Conservation (phyloP, 306 rosid species). For the Cyamopsis tetragonoloba region DNA sequence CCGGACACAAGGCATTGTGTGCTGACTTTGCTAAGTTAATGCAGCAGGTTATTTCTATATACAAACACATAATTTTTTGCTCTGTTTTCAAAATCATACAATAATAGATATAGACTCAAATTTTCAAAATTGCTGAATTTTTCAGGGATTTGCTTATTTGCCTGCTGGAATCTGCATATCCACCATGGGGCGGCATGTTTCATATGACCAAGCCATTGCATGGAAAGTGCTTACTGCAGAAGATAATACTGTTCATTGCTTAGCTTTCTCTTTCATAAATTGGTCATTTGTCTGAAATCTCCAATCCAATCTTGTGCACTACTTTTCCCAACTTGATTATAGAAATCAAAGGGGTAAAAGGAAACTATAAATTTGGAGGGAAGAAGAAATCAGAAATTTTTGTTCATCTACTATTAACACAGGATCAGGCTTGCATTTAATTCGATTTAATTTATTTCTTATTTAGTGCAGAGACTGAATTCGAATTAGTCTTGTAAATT, state of each 20-base stretch:
- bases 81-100: not conserved
- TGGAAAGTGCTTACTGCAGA: slow-evolving; percentile 89
- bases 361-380: slow-evolving; percentile 4
- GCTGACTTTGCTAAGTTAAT: slow-evolving; percentile 80
- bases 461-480: slow-evolving; percentile 22
- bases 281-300: slow-evolving; percentile 92
- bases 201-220: slow-evolving; percentile 87
- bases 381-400: slow-evolving; percentile 37
- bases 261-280: slow-evolving; percentile 84
- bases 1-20: slow-evolving; percentile 75
- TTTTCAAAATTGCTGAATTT: not conserved
- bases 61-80: not conserved
- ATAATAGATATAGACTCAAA: not conserved
- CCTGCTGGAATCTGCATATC: slow-evolving; percentile 93
- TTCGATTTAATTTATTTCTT: slow-evolving; percentile 56
- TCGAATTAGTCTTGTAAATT: slow-evolving; percentile 27
- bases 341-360: slow-evolving; percentile 18
- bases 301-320: slow-evolving; percentile 12
- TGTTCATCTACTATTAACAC: slow-evolving; percentile 29
- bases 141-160: slow-evolving; percentile 76
- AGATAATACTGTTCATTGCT: slow-evolving; percentile 73
- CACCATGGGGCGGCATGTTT: slow-evolving; percentile 80
- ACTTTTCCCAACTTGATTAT: slow-evolving; percentile 25
- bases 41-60: slow-evolving; percentile 60
- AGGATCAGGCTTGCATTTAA: slow-evolving; percentile 43